These are phyloP conservation scores for Stephanodiscus triporus DNA, from an alignment of 108 stramenopile genomes.

Conservation along the genomic window DNA sequence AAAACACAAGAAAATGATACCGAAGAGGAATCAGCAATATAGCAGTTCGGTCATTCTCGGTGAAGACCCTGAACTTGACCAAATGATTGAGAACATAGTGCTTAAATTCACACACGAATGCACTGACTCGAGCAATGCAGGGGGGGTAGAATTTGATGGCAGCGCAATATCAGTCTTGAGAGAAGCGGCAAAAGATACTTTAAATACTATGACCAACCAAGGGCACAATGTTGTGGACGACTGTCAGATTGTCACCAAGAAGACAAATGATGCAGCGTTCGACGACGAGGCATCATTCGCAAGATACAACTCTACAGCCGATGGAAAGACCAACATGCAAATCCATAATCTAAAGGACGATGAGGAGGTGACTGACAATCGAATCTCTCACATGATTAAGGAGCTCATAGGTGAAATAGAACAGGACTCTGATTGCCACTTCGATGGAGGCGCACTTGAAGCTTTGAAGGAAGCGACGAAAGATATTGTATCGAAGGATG, in stretches of 20 bases:
- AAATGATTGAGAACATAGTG: slow-evolving; percentile 33
- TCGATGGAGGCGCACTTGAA: not conserved
- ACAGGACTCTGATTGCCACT: slow-evolving; percentile 13
- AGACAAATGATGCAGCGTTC: not conserved
- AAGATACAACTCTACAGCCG: too few species aligned
- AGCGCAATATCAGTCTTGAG: slow-evolving; percentile 19
- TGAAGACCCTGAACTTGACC: slow-evolving; percentile 28
- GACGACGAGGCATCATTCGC: too few species aligned
- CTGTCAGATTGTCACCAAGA: not conserved
- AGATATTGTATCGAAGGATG: not conserved
- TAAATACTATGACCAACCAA: slow-evolving; percentile 3
- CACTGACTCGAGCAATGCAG: not conserved
- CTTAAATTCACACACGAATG: slow-evolving; percentile 12
- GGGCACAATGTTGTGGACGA: not conserved
- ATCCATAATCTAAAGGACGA: not conserved
- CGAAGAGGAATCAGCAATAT: not conserved
- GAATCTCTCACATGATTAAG: slow-evolving; percentile 7
- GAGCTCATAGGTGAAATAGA: slow-evolving; percentile 19
- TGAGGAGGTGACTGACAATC: not conserved
- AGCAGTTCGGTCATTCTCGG: slow-evolving; percentile 20
- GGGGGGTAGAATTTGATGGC: slow-evolving; percentile 23
- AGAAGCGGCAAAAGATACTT: slow-evolving; percentile 26
- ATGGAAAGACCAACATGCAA: not conserved
- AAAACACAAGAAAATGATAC: slow-evolving; percentile 11
- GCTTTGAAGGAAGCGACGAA: slow-evolving; percentile 18